Conservation (phyloP, 805 yeast genomes). For the Candida insectalens region DNA sequence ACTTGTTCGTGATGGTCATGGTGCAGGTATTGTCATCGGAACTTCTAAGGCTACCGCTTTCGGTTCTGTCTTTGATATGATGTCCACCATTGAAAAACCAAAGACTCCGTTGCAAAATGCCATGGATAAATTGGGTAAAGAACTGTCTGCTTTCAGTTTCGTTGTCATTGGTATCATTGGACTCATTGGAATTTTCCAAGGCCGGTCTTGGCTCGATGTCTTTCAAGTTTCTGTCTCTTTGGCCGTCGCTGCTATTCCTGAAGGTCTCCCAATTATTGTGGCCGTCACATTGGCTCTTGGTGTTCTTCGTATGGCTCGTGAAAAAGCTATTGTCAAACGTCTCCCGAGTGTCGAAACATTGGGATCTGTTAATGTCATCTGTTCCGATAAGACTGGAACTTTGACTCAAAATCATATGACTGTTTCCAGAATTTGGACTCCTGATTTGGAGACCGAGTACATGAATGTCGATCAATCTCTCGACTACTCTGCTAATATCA, state of each 20-base stretch:
- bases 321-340: slow-evolving; percentile 89
- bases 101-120: slow-evolving; percentile 93
- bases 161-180: slow-evolving; percentile 87
- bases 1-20: slow-evolving; percentile 91
- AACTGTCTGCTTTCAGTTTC: slow-evolving; percentile 76
- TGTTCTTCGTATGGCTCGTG: slow-evolving; percentile 90
- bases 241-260: slow-evolving; percentile 99
- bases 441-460: slow-evolving; percentile 38
- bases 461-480: slow-evolving; percentile 35
- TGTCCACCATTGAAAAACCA: slow-evolving; percentile 91
- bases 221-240: slow-evolving; percentile 93
- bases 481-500: slow-evolving; percentile 32
- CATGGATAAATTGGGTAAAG: slow-evolving; percentile 93
- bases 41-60: slow-evolving; percentile 87
- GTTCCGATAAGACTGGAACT: slow-evolving; percentile 89
- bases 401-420: slow-evolving; percentile 89
- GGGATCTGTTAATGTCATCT: slow-evolving; percentile 89
- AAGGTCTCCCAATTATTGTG: slow-evolving; percentile 95
- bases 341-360: slow-evolving; percentile 92
- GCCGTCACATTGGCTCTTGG: slow-evolving; percentile 96
- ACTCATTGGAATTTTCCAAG: slow-evolving; percentile 80
- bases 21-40: slow-evolving; percentile 85
- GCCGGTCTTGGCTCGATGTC: slow-evolving; percentile 95
- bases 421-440: slow-evolving; percentile 72
- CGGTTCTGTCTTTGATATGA: slow-evolving; percentile 92